Percentiles rank a stretch among this genome's conserved stretches.
phyloP scores from a whole-genome alignment of 2,329 filamentous ascomycete genomes.

The Diaporthe velutina region DNA sequence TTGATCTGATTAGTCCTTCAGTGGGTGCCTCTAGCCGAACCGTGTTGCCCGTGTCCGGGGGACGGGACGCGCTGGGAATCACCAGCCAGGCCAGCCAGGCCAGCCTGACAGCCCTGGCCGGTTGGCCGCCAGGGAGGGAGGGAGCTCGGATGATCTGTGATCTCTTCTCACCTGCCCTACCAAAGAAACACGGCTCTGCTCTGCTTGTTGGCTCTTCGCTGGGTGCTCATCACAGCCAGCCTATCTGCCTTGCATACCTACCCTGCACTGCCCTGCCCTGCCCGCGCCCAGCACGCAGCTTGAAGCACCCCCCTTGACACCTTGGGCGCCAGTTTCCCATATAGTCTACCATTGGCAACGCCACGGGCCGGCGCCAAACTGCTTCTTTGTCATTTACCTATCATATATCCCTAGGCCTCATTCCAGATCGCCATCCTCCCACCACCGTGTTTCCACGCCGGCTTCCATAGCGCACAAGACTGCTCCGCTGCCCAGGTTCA shows the following conservation, averaged over 20 bases:
- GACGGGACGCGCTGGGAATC: conserved; percentile 32
- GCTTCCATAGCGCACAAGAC: conserved; percentile 9
- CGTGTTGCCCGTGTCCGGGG: conserved; percentile 38
- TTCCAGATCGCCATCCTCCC: conserved; percentile 21
- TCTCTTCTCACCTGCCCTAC: conserved; percentile 7
- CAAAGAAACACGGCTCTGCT: not conserved
- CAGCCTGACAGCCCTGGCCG: conserved; percentile 27
- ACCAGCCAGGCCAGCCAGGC: conserved; percentile 12
- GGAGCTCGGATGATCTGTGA: conserved; percentile 31
- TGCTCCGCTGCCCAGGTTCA: conserved; percentile 23
- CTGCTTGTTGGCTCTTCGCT: conserved; percentile 14
- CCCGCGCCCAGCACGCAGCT: conserved; percentile 6
- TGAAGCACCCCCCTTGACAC: conserved; percentile 21
- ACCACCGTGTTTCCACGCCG: conserved; percentile 16
- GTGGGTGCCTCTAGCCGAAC: conserved; percentile 38
- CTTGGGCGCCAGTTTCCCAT: conserved; percentile 17
- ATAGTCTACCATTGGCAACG: conserved; percentile 35
- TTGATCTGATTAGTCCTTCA: conserved; percentile 36
- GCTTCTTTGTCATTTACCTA: conserved; percentile 32
- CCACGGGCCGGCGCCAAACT: conserved; percentile 37
- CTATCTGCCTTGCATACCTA: conserved; percentile 18
- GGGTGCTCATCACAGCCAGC: conserved; percentile 15
- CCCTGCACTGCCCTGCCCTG: conserved; percentile 12
- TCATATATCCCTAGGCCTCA: conserved; percentile 32
- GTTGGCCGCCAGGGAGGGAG: conserved; percentile 17